phyloP scores from a whole-genome alignment of 768 basidiomycete species.

The Calocybe indica region DNA sequence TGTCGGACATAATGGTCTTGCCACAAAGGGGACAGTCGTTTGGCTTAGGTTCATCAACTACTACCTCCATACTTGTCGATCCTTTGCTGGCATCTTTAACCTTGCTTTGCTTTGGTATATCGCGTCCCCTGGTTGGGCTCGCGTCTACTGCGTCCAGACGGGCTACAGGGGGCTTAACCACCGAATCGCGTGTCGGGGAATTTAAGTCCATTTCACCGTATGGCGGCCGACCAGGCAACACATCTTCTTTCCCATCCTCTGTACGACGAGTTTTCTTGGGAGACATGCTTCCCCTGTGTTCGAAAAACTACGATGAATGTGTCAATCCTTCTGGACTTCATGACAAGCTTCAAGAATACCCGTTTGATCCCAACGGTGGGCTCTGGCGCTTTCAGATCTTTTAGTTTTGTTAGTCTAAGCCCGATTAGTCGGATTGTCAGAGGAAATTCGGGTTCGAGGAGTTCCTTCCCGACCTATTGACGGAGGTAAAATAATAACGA shows the following conservation, averaged over 20 bases:
- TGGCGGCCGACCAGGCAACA: too few relatives aligned
- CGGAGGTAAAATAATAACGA: constrained; percentile 7
- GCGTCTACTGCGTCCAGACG: too few relatives aligned
- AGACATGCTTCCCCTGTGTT: constrained; percentile 24
- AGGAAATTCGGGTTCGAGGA: constrained; percentile 77
- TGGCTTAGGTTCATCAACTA: constrained; percentile 11
- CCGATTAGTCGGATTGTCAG: constrained; percentile 82
- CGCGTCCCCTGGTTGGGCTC: too few relatives aligned
- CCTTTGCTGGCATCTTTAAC: too few relatives aligned
- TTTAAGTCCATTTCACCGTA: too few relatives aligned
- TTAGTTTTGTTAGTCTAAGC: constrained; percentile 81
- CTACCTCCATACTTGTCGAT: neutral
- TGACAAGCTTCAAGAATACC: constrained; percentile 27
- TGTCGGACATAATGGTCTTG: constrained; percentile 59
- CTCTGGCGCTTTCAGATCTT: constrained; percentile 59
- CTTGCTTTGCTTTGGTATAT: too few relatives aligned
- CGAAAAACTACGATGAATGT: constrained; percentile 47
- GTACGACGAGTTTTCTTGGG: constrained; percentile 27
- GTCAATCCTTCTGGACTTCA: neutral
- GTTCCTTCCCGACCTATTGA: constrained; percentile 67
- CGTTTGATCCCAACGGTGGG: constrained; percentile 61
- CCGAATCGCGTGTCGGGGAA: too few relatives aligned
- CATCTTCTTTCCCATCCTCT: too few relatives aligned
- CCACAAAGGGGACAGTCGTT: constrained; percentile 71
- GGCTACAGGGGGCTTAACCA: too few relatives aligned